These are phyloP conservation scores for Zygosaccharomyces sapae DNA, from an alignment of 1,139 yeast species.

Conservation along the genomic window DNA sequence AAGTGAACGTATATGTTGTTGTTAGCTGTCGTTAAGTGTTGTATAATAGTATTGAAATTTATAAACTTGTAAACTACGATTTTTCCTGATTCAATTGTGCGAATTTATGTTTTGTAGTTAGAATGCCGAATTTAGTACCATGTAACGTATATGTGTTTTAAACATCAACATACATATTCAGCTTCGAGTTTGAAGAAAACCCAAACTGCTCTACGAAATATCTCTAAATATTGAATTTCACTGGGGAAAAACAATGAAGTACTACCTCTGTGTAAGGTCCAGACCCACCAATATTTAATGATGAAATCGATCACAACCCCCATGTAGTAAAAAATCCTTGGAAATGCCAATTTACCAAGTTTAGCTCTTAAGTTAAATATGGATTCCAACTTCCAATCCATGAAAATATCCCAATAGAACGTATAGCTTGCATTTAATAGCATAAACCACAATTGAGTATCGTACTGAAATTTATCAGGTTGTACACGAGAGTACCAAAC, in stretches of 20 bases:
- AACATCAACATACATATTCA: constrained; percentile 45
- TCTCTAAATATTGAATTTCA: constrained; percentile 68
- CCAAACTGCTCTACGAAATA: constrained; percentile 86
- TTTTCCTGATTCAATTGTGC: constrained; percentile 8
- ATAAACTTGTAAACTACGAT: not conserved
- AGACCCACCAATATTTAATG: constrained; percentile 72
- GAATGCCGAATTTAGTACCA: not conserved
- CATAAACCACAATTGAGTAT: constrained; percentile 22
- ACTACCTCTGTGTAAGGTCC: constrained; percentile 40
- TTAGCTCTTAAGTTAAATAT: constrained; percentile 40
- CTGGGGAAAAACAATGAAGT: constrained; percentile 42
- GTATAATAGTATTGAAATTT: not conserved
- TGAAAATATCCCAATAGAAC: constrained; percentile 79
- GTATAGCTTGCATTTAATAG: constrained; percentile 67
- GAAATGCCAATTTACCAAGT: constrained; percentile 24
- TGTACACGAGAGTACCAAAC: constrained; percentile 32
- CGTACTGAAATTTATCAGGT: constrained; percentile 15
- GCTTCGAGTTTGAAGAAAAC: constrained; percentile 76
- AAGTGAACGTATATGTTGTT: constrained; percentile 15
- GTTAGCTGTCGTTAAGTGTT: not conserved
- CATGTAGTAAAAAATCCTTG: constrained; percentile 43
- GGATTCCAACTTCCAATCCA: constrained; percentile 79
- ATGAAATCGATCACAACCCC: constrained; percentile 59
- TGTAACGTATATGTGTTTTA: not conserved
- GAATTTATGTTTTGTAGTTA: not conserved